These are phyloP conservation scores for Avena insularis DNA, from an alignment of 176 grass and related monocot genomes.

Conservation along the genomic window DNA sequence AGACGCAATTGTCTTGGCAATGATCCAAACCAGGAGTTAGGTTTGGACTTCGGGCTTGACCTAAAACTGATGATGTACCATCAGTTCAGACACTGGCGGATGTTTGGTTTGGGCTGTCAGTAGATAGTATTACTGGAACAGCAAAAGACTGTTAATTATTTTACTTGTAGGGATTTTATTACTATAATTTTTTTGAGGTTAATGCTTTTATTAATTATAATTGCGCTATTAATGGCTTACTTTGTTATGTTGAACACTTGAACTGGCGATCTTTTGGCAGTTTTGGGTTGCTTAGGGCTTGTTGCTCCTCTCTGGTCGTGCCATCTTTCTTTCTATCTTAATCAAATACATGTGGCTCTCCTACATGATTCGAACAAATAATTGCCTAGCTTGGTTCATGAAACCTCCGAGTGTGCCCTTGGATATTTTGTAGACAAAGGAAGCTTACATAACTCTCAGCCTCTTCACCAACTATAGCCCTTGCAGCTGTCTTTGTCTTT, in stretches of 20 bases:
- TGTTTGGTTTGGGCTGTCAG: neutral
- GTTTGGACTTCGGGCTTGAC: constrained; percentile 17
- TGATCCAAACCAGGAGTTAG: constrained; percentile 6
- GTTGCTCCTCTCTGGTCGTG: neutral
- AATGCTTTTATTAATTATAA: neutral
- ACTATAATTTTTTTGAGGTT: neutral
- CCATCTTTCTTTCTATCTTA: neutral
- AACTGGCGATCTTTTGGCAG: too few species aligned
- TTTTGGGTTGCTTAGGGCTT: neutral
- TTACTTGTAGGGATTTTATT: neutral
- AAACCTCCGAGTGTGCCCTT: neutral
- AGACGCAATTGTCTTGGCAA: neutral
- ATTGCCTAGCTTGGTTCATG: neutral
- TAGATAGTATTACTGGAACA: neutral
- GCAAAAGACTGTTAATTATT: neutral
- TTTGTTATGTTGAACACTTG: too few species aligned
- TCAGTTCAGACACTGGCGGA: neutral
- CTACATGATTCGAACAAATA: neutral
- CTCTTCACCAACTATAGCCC: neutral
- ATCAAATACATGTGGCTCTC: neutral
- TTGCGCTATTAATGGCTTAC: neutral
- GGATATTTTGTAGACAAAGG: neutral
- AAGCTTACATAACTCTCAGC: neutral
- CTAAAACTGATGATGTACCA: constrained; percentile 32
- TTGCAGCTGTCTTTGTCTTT: neutral